Evolutionary conservation across 2,329 filamentous ascomycete genomes (phyloP), one percentile per base, ranked within the genome.

Genomic region (Lecanicillium sp.): DNA sequence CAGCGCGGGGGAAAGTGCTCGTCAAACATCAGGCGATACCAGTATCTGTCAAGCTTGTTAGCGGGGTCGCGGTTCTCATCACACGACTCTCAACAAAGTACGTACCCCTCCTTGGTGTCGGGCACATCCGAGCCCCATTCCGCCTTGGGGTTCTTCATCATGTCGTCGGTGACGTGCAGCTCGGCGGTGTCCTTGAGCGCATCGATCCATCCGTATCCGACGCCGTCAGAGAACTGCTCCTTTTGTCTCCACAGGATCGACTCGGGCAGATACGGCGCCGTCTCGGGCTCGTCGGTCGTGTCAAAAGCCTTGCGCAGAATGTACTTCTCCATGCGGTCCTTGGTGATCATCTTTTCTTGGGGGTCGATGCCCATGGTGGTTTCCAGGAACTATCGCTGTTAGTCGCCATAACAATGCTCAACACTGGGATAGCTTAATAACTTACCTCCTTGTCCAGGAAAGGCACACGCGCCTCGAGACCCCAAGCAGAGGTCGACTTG

Each of bases 161-260:
- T 90, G 76, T 97, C 91, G 63, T 98, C 91, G 15, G 87, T 95
- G 48, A 98, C 86, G 49, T 93, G 81, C 55, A 83, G 67, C 71
- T 94, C 90, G 27, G 93, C 93, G 62, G 86, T 87, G 70, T 97
- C 93, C 78, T 96, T 97, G 60, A 98, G 81, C 6, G 84, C 87
- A 63, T 98, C 93, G 64, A 98, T 98, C 93, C 93, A 98, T 54
- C 93, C 90, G 73, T 98, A 98, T 50, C 93, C 93, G 50, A 98
- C 93, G 65, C 93, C 94, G 62, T 98, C 94, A 51, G 86, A 94
- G 76, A 98, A 98, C 73, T 98, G 93, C 75, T 98, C 93, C 82
- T 98, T 98, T 72, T 98, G 94, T 65, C 94, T 81, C 87, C 89
- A 98, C 49, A 98, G 83, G 59, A 98, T 98, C 66, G 90, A 83